Evolutionary conservation across 768 basidiomycete species (phyloP).

Genomic region (Kwoniella sp.): DNA sequence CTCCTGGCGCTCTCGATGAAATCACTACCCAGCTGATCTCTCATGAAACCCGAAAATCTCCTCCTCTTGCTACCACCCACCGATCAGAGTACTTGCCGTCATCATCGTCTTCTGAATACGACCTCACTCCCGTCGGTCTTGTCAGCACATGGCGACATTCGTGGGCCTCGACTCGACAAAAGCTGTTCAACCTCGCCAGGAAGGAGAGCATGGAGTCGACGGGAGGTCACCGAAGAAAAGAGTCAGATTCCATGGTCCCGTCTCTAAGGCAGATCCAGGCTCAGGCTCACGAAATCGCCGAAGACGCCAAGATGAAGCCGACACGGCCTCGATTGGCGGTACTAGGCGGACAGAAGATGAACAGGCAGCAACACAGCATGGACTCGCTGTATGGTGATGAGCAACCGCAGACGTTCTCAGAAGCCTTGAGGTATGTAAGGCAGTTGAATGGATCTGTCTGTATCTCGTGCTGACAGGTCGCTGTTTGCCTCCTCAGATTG

Average conservation of each 20-base stretch:
- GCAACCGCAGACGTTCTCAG: slow-evolving; percentile 24
- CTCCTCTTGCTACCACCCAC: slow-evolving; percentile 10
- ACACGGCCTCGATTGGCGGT: slow-evolving; percentile 27
- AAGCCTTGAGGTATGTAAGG: slow-evolving; percentile 39
- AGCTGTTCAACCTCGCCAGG: slow-evolving; percentile 44
- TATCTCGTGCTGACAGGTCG: background rate
- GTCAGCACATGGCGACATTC: slow-evolving; percentile 38
- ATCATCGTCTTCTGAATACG: background rate
- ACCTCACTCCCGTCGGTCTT: slow-evolving; percentile 6
- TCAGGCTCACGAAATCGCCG: background rate
- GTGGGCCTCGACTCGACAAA: slow-evolving; percentile 41
- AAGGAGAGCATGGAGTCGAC: slow-evolving; percentile 39
- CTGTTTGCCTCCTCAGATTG: slow-evolving; percentile 14
- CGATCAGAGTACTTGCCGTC: slow-evolving; percentile 12
- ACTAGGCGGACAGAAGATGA: slow-evolving; percentile 29
- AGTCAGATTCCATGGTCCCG: slow-evolving; percentile 36
- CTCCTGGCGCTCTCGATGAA: slow-evolving; percentile 43
- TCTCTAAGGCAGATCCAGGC: slow-evolving; percentile 7
- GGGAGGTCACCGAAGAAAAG: slow-evolving; percentile 42
- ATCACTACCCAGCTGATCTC: slow-evolving; percentile 46
- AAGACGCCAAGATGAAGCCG: slow-evolving; percentile 15
- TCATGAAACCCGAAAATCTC: slow-evolving; percentile 26
- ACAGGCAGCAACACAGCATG: slow-evolving; percentile 38
- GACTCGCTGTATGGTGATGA: slow-evolving; percentile 28
- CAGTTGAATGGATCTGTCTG: too few relatives aligned